A percentile compares a stretch with the other conserved stretches of the same genome.
Evolutionary conservation across 192 early-diverging fungal species (phyloP).

Genomic region (Neocallimastix lanati): DNA sequence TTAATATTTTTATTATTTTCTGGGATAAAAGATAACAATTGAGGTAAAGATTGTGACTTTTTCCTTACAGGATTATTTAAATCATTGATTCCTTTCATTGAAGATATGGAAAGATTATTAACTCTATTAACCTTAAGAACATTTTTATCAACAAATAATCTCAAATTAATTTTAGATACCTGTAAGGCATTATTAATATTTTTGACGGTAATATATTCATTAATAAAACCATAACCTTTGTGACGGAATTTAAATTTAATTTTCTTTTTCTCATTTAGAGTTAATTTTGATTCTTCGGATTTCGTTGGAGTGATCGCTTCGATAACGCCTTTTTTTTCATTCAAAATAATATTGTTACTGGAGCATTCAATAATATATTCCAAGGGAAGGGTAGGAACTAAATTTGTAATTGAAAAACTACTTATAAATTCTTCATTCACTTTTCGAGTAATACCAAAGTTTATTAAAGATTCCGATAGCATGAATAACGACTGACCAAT

Average conservation of each 20-base stretch:
- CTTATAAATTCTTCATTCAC: conserved; percentile 29
- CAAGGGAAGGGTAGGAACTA: conserved; percentile 49
- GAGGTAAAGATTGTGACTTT: not conserved
- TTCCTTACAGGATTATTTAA: not conserved
- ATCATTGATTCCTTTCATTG: not conserved
- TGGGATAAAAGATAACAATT: not conserved
- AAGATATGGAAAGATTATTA: not conserved
- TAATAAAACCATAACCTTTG: conserved; percentile 33
- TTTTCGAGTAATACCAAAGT: conserved; percentile 36
- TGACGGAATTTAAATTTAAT: conserved; percentile 39
- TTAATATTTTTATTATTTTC: too few relatives aligned
- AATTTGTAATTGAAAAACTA: conserved; percentile 48
- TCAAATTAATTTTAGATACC: conserved; percentile 36
- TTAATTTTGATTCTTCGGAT: not conserved
- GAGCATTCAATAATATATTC: too few relatives aligned
- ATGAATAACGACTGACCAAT: too few relatives aligned
- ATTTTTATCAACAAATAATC: conserved; percentile 43
- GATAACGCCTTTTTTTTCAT: not conserved
- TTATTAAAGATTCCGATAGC: too few relatives aligned
- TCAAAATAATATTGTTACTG: not conserved
- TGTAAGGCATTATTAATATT: too few relatives aligned
- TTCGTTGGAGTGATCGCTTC: not conserved
- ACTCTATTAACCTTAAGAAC: not conserved
- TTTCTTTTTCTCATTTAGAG: not conserved
- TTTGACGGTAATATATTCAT: conserved; percentile 35